Conservation (phyloP, 2,329 filamentous ascomycete species). For the Penicillium sp. region DNA sequence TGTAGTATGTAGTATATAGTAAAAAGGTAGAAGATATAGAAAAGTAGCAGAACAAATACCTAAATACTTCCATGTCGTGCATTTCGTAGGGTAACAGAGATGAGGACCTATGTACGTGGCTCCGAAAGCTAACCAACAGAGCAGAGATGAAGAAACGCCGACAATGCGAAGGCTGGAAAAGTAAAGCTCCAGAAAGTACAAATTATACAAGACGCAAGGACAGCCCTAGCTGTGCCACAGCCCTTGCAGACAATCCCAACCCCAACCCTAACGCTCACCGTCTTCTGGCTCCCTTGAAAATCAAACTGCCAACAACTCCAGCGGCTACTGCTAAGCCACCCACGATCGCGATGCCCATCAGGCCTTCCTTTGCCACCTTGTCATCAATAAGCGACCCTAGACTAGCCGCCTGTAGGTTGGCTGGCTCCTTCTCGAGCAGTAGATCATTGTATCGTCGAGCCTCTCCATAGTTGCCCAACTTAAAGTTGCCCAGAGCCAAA, state of each 20-base stretch:
- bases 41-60: background rate
- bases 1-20: background rate
- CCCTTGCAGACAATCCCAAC: slow-evolving; percentile 17
- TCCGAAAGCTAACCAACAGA: background rate
- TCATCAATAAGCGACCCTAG: slow-evolving; percentile 87
- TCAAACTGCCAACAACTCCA: slow-evolving; percentile 82
- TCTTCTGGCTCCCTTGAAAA: slow-evolving; percentile 71
- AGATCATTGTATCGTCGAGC: slow-evolving; percentile 92
- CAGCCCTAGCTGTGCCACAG: slow-evolving; percentile 11
- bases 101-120: background rate
- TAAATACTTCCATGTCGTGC: background rate
- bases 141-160: background rate
- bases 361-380: slow-evolving; percentile 87
- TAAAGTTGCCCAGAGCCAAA: slow-evolving; percentile 94
- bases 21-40: slow-evolving; percentile 1
- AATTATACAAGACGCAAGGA: slow-evolving; percentile 16
- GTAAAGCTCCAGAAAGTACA: slow-evolving; percentile 8
- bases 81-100: background rate
- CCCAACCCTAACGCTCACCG: slow-evolving; percentile 36
- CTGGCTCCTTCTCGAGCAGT: slow-evolving; percentile 82
- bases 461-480: slow-evolving; percentile 95
- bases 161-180: background rate
- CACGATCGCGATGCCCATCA: slow-evolving; percentile 91
- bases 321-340: slow-evolving; percentile 89
- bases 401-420: slow-evolving; percentile 84